These are phyloP conservation scores for Nemania abortiva DNA, from an alignment of 2,329 filamentous ascomycete genomes.

Conservation along the genomic window DNA sequence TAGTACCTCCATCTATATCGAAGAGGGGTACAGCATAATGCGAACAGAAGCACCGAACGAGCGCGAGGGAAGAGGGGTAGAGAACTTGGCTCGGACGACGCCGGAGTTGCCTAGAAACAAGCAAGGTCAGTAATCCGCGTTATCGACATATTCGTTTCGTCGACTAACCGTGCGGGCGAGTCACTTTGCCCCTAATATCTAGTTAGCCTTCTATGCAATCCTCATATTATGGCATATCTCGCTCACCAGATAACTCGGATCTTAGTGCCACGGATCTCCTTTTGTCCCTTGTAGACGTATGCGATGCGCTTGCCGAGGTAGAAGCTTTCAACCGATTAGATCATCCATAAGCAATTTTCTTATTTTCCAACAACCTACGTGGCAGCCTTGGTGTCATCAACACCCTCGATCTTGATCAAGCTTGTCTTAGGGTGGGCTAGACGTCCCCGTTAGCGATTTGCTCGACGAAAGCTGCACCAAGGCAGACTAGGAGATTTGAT, in stretches of 20 bases:
- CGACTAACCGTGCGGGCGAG: conserved; percentile 83
- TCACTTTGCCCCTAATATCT: conserved; percentile 82
- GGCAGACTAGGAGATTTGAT: conserved; percentile 7
- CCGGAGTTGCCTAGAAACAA: conserved; percentile 84
- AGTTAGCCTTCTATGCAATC: conserved; percentile 25
- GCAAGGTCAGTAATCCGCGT: conserved; percentile 34
- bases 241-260: conserved; percentile 88
- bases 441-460: conserved; percentile 78
- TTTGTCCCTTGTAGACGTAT: conserved; percentile 97
- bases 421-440: conserved; percentile 90
- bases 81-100: conserved; percentile 97
- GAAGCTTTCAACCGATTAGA: conserved; percentile 69
- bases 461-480: background rate
- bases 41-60: conserved; percentile 96
- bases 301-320: conserved; percentile 99
- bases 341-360: conserved; percentile 10
- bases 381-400: conserved; percentile 89
- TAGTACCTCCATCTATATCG: conserved; percentile 80
- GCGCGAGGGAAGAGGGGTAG: conserved; percentile 93
- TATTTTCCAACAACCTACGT: conserved; percentile 68
- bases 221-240: background rate
- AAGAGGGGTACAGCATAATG: conserved; percentile 98
- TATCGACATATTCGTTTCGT: background rate
- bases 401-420: conserved; percentile 98
- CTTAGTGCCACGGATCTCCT: conserved; percentile 96